Evolutionary conservation across 352 stramenopile species (phyloP).

Genomic region (Globisporangium paroecandrum): DNA sequence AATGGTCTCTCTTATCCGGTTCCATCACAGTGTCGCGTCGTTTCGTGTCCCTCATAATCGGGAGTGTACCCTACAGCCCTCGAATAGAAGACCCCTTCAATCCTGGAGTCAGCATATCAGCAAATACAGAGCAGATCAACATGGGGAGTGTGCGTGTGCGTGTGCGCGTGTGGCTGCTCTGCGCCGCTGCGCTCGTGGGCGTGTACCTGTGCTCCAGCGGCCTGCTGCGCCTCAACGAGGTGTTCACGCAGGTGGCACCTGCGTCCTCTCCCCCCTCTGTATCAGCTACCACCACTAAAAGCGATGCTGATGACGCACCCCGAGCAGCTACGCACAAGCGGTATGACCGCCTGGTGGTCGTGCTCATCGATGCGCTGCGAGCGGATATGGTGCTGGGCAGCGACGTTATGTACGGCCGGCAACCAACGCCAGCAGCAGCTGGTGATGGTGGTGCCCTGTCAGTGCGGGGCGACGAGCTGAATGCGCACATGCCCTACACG

Average conservation of each 20-base stretch:
- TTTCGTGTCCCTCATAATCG: background rate
- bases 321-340: conserved; percentile 14
- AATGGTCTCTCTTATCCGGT: background rate
- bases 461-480: conserved; percentile 36
- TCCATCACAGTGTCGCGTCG: background rate
- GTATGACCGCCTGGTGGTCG: conserved; percentile 81
- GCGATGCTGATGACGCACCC: background rate
- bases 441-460: background rate
- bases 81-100: background rate
- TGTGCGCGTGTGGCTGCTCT: conserved; percentile 27
- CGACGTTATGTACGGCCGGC: conserved; percentile 34
- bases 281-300: background rate
- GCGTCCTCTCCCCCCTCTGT: background rate
- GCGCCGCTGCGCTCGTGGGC: conserved; percentile 32
- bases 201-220: conserved; percentile 52
- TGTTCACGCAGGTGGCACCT: conserved; percentile 30
- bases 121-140: background rate
- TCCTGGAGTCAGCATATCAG: background rate
- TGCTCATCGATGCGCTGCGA: conserved; percentile 84
- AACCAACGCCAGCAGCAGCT: background rate
- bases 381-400: conserved; percentile 86
- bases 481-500: conserved; percentile 67
- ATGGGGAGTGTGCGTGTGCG: background rate
- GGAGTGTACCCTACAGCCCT: background rate
- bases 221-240: conserved; percentile 54